Base-by-base conservation (phyloP, 2,329 filamentous ascomycete genomes). In the Cladosporium sp. region DNA sequence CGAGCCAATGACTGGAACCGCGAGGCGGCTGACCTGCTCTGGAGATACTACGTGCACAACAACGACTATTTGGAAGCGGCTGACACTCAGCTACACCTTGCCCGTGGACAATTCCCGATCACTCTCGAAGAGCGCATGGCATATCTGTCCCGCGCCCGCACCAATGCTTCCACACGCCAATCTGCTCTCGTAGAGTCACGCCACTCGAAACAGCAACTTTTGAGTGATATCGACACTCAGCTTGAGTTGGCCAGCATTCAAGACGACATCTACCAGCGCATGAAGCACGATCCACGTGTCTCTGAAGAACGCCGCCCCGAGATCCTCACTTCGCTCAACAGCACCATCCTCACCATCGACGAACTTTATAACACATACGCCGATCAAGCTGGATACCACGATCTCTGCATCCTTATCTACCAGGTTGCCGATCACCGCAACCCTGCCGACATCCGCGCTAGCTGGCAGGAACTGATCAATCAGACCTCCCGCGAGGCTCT, bases 241-340 rank as follows among this genome's bases (percentile, higher is more conserved):
- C 87, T 99, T 11, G 95, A 99, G 72, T 88, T 98, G 58, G 94
- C 93, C 16, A 94, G 95, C 73, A 95, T 99, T 62, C 95, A 99
- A 77, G 92, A 97, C 74, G 95, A 99, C 72, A 79, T 98, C 49
- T 78, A 98, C 26, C 90, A 93, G 75, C 86, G 92, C 54, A 81
- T 99, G 61, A 87, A 85, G 74, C 84, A 85, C 11, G 95, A 99
- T 69, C 76, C 81, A 1, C 87, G 95, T 51, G 85, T 97, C 43
- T 80, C 83, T 14, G 79, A 82, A 0, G 86, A 89, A 58, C 86
- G 87, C 51, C 87, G 86, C 72, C 79, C 81, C 0, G 85, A 90
- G 65, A 87, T 96, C 26, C 79, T 91, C 66, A 77, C 83, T 53
- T 30, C 63, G 5, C 85, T 97, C 43, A 89, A 96, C 76, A 91